Evolutionary conservation across 805 yeast genomes (phyloP), one percentile per base, ranked within the genome.

Genomic region (Candida manassasensis): DNA sequence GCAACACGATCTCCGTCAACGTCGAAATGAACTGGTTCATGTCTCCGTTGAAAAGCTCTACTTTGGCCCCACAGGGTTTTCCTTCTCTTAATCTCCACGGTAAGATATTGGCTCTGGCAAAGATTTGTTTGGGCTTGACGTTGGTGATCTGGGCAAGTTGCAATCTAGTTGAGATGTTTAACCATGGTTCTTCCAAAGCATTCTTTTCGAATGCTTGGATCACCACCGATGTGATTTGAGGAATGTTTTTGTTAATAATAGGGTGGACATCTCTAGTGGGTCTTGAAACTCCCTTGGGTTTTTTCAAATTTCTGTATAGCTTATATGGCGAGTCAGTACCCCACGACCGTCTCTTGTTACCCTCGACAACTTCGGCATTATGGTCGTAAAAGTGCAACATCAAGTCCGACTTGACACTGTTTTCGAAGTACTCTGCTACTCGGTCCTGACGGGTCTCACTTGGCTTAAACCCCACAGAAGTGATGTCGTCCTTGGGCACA

Each of bases 101-200:
- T 36, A 89, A 82, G 21, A 86, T 84, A 60, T 87, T 87, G 7
- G 85, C 72, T 52, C 77, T 83, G 27, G 94, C 82, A 53, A 68
- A 84, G 12, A 87, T 66, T 16, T 82, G 73, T 41, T 69, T 65
- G 25, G 97, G 88, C 57, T 87, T 85, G 42, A 73, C 78, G 42
- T 95, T 95, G n/a, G 98, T 90, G 50, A 93, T 84, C 58, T 90
- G 97, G 50, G 93, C 94, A 39, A 93, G 55, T 61, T 84, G 90
- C 40, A 86, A 70, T 34, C 77, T 69, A 8, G 95, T 86, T 21
- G 88, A 73, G 37, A 88, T 75, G 19, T 87, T 85, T 41, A 79
- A 68, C 63, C 87, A 80, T 29, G 79, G 73, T 49, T 81, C 78
- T 38, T 75, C 79, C 46, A 75, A 76, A 5, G 93, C 86, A 28